phyloP scores from a whole-genome alignment of 192 early-diverging fungal genomes.

The Gonapodya sp. region DNA sequence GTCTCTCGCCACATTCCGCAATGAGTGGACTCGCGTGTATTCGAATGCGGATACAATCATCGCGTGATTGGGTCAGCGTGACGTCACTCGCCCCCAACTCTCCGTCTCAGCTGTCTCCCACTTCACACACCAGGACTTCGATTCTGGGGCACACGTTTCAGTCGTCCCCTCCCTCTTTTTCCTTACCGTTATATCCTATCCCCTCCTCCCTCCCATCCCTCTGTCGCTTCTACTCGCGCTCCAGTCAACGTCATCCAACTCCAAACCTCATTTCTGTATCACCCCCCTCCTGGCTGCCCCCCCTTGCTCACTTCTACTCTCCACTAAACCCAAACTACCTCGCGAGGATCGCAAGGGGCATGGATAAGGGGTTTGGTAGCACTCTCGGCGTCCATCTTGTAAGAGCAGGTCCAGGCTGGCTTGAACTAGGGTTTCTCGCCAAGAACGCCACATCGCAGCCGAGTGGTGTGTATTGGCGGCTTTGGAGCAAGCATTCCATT shows the following conservation, averaged over 20 bases:
- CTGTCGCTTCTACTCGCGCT: neutral
- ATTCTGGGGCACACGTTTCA: no score
- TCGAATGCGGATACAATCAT: no score
- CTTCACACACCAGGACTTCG: no score
- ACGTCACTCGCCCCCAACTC: no score
- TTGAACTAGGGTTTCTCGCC: neutral
- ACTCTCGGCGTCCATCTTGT: neutral
- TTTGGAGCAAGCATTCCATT: neutral
- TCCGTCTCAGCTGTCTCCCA: no score
- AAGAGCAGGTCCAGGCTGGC: neutral
- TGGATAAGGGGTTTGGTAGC: neutral
- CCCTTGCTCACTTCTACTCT: no score
- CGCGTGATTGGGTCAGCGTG: no score
- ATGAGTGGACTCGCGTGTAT: no score
- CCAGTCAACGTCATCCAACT: no score
- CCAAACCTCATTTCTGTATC: no score
- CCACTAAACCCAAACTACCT: neutral
- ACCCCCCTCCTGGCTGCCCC: no score
- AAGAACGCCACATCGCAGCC: neutral
- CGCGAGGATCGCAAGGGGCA: neutral
- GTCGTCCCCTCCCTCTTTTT: neutral
- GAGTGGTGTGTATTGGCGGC: neutral
- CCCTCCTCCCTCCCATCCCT: neutral
- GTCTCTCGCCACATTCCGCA: no score
- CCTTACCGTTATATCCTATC: neutral